Conservation (phyloP, 2,329 filamentous ascomycete genomes). For the Alternaria ventricosa region DNA sequence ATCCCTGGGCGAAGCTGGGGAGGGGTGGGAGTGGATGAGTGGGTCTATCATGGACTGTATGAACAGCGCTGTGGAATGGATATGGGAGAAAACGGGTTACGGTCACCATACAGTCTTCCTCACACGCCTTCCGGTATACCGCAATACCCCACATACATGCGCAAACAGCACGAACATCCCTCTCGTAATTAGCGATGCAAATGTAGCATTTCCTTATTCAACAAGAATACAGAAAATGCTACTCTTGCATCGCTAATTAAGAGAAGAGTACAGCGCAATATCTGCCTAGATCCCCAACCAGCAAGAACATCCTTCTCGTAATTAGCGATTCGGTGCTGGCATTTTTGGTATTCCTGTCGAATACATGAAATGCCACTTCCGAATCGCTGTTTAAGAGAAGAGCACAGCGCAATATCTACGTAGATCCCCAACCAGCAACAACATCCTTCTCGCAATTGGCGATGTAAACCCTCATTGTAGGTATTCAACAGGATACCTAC, state of each 20-base stretch:
- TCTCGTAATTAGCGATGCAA: neutral
- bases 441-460: neutral
- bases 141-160: neutral
- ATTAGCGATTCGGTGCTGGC: neutral
- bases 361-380: too few relatives aligned
- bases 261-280: neutral
- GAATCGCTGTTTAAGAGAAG: neutral
- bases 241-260: neutral
- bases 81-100: neutral
- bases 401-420: too few relatives aligned
- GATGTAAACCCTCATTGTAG: neutral
- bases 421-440: neutral
- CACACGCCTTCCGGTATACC: neutral
- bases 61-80: neutral
- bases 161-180: neutral
- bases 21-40: neutral
- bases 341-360: too few relatives aligned
- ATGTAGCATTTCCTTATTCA: neutral
- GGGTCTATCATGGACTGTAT: neutral
- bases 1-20: constrained; percentile 66
- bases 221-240: neutral
- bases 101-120: neutral
- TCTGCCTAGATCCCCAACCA: neutral
- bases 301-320: neutral
- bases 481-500: neutral